Evolutionary conservation across 805 yeast genomes (phyloP), one percentile per base, ranked within the genome.

Genomic region (Kluyveromyces lactis): DNA sequence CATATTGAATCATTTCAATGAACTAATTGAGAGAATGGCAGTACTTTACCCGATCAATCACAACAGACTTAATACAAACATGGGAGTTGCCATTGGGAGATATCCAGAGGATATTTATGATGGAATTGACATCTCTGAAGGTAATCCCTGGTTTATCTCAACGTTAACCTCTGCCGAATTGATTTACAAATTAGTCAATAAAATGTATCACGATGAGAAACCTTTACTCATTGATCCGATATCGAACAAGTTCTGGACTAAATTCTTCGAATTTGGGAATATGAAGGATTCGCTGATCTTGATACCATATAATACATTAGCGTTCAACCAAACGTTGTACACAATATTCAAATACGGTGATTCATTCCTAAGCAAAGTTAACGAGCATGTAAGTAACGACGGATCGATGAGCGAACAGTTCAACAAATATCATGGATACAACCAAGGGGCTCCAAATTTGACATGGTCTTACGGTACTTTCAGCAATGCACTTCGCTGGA

Each of bases 81-180:
- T 55, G 17, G 74, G 72, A 2, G 79, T 80, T 37, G 95, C 82
- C 0, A 61, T 89, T 39, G 97, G 97, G 2, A 71, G 97, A 54
- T 89, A 89, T 54, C 95, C 97, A 1, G 97, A 89, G 54, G 97
- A 89, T 61, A 58, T 81, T 8, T 89, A 89, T 59, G 81, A 89
- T 57, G 95, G 95, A 0, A 63, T 67, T 43, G 78, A 77, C 0
- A 66, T 72, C 0, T 68, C 80, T 24, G 86, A 80, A 50, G 97
- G 96, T 2, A 87, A 89, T 53, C 97, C 97, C 4, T 89, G 97
- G 97, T 86, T 87, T 55, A 72, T 89, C 42, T 66, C 84, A 3
- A 83, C 90, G 1, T 74, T 82, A 0, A 67, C 82, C 3, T 86
- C 85, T 2, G 66, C 85, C 4, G 85, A 81, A 54, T 48, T 80